Evolutionary conservation across 2,329 filamentous ascomycete genomes (phyloP).

Genomic region (Monilinia laxa): DNA sequence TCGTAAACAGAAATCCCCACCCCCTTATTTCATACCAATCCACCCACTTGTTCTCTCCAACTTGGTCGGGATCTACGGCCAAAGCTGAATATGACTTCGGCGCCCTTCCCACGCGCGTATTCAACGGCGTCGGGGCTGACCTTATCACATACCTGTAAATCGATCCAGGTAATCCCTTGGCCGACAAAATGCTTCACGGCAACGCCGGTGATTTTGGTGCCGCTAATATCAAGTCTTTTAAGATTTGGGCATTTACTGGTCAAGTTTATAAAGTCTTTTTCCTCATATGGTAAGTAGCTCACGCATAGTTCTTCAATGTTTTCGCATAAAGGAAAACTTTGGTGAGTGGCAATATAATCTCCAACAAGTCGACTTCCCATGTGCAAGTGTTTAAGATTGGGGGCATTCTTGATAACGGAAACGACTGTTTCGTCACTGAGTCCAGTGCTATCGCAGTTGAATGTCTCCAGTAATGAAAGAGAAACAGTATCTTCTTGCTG

Average conservation of each 20-base stretch:
- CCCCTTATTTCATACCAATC: neutral
- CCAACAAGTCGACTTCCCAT: slow-evolving; percentile 31
- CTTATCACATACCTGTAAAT: slow-evolving; percentile 33
- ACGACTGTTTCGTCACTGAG: slow-evolving; percentile 29
- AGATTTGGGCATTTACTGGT: slow-evolving; percentile 35
- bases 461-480: slow-evolving; percentile 36
- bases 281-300: slow-evolving; percentile 24
- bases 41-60: neutral
- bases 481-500: neutral
- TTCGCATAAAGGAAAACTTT: slow-evolving; percentile 32
- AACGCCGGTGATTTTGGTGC: slow-evolving; percentile 39
- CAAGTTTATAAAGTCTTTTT: slow-evolving; percentile 30
- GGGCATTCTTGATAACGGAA: slow-evolving; percentile 25
- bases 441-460: slow-evolving; percentile 31
- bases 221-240: slow-evolving; percentile 33
- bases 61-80: neutral
- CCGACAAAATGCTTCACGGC: slow-evolving; percentile 40
- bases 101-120: slow-evolving; percentile 37
- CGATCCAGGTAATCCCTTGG: slow-evolving; percentile 35
- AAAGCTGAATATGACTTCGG: slow-evolving; percentile 33
- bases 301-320: slow-evolving; percentile 34
- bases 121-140: slow-evolving; percentile 39
- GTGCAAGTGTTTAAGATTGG: slow-evolving; percentile 32
- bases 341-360: slow-evolving; percentile 2
- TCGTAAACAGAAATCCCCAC: neutral